Percentiles rank a stretch among this genome's conserved stretches.
Conservation (phyloP, 2,329 filamentous ascomycete species). For the Microascus cirrosus region DNA sequence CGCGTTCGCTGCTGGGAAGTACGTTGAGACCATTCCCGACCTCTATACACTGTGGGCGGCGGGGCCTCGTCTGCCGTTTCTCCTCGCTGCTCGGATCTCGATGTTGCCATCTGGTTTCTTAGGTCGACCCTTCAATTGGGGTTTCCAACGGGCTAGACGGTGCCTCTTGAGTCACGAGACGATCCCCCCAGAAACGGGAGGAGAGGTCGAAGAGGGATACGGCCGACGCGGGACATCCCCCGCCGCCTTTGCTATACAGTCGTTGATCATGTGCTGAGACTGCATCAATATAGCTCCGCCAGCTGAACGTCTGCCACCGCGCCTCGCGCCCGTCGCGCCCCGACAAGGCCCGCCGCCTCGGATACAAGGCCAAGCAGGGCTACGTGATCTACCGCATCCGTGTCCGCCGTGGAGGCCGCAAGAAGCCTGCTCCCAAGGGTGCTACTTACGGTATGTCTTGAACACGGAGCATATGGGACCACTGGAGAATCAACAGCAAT, state of each 20-base stretch:
- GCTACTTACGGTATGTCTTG: conserved; percentile 85
- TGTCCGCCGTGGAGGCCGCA: conserved; percentile 97
- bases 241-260: conserved; percentile 75
- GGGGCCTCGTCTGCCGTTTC: conserved; percentile 1
- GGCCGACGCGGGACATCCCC: not conserved
- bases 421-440: conserved; percentile 93
- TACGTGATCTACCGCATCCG: conserved; percentile 99
- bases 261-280: conserved; percentile 99
- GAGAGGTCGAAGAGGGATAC: not conserved
- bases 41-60: conserved; percentile 18
- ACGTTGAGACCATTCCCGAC: conserved; percentile 37
- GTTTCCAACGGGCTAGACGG: not conserved
- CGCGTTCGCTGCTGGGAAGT: conserved; percentile 99
- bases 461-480: not conserved
- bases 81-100: not conserved
- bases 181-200: not conserved
- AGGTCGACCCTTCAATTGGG: not conserved
- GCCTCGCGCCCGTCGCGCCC: conserved; percentile 95
- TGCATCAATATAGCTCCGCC: conserved; percentile 99
- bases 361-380: conserved; percentile 99
- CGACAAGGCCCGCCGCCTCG: conserved; percentile 99
- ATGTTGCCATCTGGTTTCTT: not conserved
- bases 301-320: conserved; percentile 99
- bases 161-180: not conserved
- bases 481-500: conserved; percentile 10